Evolutionary conservation across 148 eudicot genomes (phyloP), one percentile per base, ranked within the genome.

Genomic region (Fallopia convolvulus): DNA sequence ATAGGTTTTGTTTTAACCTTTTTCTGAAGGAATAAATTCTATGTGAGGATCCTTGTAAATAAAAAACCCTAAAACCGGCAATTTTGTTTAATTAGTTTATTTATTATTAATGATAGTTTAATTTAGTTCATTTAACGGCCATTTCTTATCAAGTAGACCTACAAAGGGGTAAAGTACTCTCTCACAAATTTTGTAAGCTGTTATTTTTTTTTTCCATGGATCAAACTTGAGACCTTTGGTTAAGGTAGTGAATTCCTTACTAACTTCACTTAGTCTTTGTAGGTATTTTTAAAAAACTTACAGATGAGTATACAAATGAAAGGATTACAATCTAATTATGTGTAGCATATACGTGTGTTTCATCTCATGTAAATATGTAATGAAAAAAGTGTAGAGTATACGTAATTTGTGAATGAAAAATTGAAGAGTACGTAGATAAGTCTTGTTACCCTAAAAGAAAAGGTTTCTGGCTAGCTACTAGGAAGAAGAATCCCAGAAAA

Each of bases 401-500:
- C 23, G n/a, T 18, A 17, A 17, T 50, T 50, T 50, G 55, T 50
- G 20, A 60, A 60, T 60, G 33, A 23, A 1, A 21, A 60, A 7
- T 18, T 18, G 20, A 18, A 26, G 7, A 8, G 20, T 15, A 53
- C n/a, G 21, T 18, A 18, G 36, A 61, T 9, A 9, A 61, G 36
- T 61, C 68, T 8, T 21, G 26, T 8, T 61, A 18, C 61, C 61
- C 61, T 55, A 55, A 18, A 9, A 61, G 36, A 61, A 61, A 61
- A 61, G 68, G 26, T 36, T 0, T 32, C 12, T 60, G 23, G 32
- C 36, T 60, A 60, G 66, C 71, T 14, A 65, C n/a, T 32, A 63
- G 40, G 72, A 33, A 33, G 72, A 66, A 66, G 21, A 36, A 36
- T 66, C 72, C n/a, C 44, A 76, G 79, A 50, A 75, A 65, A 78